Base-by-base conservation (phyloP, 1,284 basidiomycete genomes). In the Tausonia pullulans region DNA sequence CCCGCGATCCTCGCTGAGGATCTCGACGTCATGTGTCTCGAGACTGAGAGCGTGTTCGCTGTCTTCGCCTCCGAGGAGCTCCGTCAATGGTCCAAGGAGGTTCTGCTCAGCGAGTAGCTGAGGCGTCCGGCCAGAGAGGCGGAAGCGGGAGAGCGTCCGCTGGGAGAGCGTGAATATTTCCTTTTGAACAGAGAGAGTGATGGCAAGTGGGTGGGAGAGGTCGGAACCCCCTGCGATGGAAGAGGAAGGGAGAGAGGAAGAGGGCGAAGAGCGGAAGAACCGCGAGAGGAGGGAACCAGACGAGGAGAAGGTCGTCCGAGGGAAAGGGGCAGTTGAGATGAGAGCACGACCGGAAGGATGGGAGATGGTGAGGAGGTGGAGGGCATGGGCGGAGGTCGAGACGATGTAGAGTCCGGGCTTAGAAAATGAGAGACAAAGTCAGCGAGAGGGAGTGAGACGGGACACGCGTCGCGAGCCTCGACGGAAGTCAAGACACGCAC, bases 341-440 rank as follows among this genome's bases (percentile, higher is more conserved):
- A 72, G 69, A 0, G 72, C 65, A 8, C 74, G 67, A 0, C 77
- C 78, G 4, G 70, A 71, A 3, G 70, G 66, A 0, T 71, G 68
- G 0, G 71, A 67, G 56, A 78, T 67, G 43, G 67, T 68, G 53
- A 79, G 57, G 40, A 72, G 71, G 68, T 74, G 75, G 11, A 76
- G 69, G 0, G 74, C 72, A 40, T 57, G 43, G n/a, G 67, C 68
- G 3, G 72, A 73, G 2, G 78, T 78, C 6, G 75, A 74, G 52
- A 76, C 59, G 48, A 76, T 62, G 60, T 74, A 76, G n/a, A 67
- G 72, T 44, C 69, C 70, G 10, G 69, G 66, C 71, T 75, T 50
- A 2, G 45, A 11, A 5, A 14, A 46, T 13, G 5, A 53, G 54
- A 54, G 43, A 5, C 43, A 7, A n/a, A n/a, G 27, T 27, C 27